Base-by-base conservation (phyloP, 306 rosid genomes). In the Potentilla sterilis region DNA sequence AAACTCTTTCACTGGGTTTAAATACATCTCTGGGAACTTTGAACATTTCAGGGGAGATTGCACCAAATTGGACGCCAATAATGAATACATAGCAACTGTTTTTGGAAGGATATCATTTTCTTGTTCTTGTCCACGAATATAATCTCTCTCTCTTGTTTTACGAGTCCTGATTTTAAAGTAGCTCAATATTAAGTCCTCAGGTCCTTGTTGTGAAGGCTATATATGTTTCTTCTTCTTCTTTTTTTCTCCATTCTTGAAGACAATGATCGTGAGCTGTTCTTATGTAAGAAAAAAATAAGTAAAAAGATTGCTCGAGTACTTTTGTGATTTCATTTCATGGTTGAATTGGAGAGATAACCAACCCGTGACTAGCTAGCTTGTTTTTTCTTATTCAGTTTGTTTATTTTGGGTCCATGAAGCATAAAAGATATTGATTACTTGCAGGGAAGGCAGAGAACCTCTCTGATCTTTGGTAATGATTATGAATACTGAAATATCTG, bases 401-500 rank as follows among this genome's bases (percentile, higher is more conserved):
- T n/a, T 37, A 22, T 43, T 22, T 40, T 7, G 68, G 43, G 73
- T 51, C 80, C 81, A 48, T 69, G 77, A 80, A 83, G 80, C 77
- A 66, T 67, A 64, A 13, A 73, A 74, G 77, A 24, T 75, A 82
- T 87, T 76, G 70, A 65, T 78, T 75, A 75, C 75, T 78, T 76
- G 65, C 72, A 80, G 69, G n/a, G 80, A 73, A 35, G 24, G 80
- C 70, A 79, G 77, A 81, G 77, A 86, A 82, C 81, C 76, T 84
- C 76, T 84, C 78, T 80, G 74, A 80, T 65, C 71, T 78, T 87
- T 79, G 74, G 68, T 88, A 86, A 85, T 92, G 80, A 91, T 91
- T 81, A 79, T 80, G 87, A 85, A 80, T 86, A 83, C 88, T 87
- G 89, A 82, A 85, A 82, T 84, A 75, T 88, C 92, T 91, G 90